phyloP scores from a whole-genome alignment of 2,329 filamentous ascomycete genomes.

The Fusarium brevicatenulatum region DNA sequence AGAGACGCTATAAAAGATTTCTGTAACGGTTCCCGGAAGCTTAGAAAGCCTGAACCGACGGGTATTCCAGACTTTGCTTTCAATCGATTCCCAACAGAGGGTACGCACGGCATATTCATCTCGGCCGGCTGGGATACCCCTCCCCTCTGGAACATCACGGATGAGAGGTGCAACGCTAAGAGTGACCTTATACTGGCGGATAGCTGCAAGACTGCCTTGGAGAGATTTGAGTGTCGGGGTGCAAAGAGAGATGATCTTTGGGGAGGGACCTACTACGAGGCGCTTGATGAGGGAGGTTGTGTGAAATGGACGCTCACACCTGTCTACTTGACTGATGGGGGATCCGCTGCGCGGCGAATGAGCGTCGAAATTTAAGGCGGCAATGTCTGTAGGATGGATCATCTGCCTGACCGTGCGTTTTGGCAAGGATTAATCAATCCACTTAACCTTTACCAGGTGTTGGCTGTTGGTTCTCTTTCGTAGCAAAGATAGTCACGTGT shows the following conservation, averaged over 20 bases:
- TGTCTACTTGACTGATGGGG: neutral
- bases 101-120: too few relatives aligned
- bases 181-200: neutral
- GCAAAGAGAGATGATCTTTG: rapidly evolving
- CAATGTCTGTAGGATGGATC: too few relatives aligned
- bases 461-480: neutral
- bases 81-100: too few relatives aligned
- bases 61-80: too few relatives aligned
- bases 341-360: neutral
- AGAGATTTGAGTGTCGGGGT: neutral
- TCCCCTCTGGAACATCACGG: too few relatives aligned
- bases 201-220: neutral
- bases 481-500: neutral
- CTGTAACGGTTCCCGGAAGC: too few relatives aligned
- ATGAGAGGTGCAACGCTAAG: neutral
- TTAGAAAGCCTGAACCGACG: too few relatives aligned
- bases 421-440: neutral
- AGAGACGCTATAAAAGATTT: too few relatives aligned
- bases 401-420: neutral
- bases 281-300: neutral
- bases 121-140: too few relatives aligned
- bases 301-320: neutral
- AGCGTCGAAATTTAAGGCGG: neutral
- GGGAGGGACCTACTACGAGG: neutral
- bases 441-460: neutral